Base-by-base conservation (phyloP, 345 rosid genomes). In the Geranium rotundifolium region DNA sequence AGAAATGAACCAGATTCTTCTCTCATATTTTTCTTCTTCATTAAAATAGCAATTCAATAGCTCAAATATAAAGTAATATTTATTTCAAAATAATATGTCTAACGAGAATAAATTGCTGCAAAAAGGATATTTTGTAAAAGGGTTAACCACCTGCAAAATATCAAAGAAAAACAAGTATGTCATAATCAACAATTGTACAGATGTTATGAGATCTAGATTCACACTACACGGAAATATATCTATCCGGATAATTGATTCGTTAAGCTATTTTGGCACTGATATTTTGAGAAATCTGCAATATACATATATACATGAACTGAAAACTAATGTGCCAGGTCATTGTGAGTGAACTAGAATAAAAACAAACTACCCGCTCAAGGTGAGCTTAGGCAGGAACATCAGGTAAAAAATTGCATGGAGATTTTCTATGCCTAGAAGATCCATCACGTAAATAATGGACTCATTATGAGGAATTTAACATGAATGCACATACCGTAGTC, bases 51-150 rank as follows among this genome's bases (percentile, higher is more conserved):
- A 31, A 31, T 2, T 31, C 37, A 31, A 31, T 7, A 31, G 37
- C 37, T 31, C 7, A n/a, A n/a, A n/a, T n/a, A n/a, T n/a, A n/a
- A n/a, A n/a, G n/a, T n/a, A n/a, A n/a, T n/a, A n/a, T n/a, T n/a
- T n/a, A n/a, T n/a, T n/a, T n/a, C n/a, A n/a, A n/a, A n/a, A n/a
- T n/a, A n/a, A n/a, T n/a, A n/a, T n/a, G n/a, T n/a, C n/a, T n/a
- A n/a, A n/a, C n/a, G n/a, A n/a, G n/a, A n/a, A n/a, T n/a, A n/a
- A n/a, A n/a, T n/a, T n/a, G n/a, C n/a, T n/a, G n/a, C 10, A 23
- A 30, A 75, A 79, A 81, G 85, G 86, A 80, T 79, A 89, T 83
- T 89, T 89, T 73, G 96, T 84, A 69, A 89, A 82, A 56, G 96
- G 96, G 64, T 79, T 89, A 5, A 89, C 87, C 2, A 84, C 87